phyloP scores from a whole-genome alignment of 441 rosid species.

The Kokia cookei region DNA sequence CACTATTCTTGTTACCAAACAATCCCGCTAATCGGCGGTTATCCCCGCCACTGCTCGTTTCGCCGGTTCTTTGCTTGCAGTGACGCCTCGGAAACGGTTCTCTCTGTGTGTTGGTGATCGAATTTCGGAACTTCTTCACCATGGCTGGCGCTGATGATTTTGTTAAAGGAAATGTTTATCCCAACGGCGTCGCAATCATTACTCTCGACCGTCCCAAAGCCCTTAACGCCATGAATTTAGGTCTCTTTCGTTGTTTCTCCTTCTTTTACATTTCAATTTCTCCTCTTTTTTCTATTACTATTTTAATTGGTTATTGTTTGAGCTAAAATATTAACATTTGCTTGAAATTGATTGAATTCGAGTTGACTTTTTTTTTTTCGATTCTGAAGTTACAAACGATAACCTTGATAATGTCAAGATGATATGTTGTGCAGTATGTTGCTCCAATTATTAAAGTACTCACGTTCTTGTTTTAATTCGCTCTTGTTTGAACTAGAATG shows the following conservation, averaged over 20 bases:
- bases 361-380: neutral
- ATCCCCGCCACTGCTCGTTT: neutral
- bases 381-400: too few relatives aligned
- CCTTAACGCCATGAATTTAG: conserved; percentile 24
- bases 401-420: too few relatives aligned
- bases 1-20: neutral
- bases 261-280: neutral
- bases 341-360: neutral
- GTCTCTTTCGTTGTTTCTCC: neutral
- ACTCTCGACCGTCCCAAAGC: conserved; percentile 90
- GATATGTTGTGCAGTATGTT: too few relatives aligned
- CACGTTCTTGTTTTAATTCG: neutral
- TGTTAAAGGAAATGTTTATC: conserved; percentile 60
- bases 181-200: conserved; percentile 83
- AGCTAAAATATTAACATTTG: neutral
- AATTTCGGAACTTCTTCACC: conserved; percentile 26
- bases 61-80: neutral
- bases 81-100: conserved; percentile 2
- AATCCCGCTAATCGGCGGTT: neutral
- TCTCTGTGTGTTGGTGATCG: neutral
- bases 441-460: too few relatives aligned
- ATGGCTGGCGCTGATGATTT: conserved; percentile 59
- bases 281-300: neutral
- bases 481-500: neutral
- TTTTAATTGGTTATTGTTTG: neutral